A percentile compares a stretch with the other conserved stretches of the same genome.
Evolutionary conservation across 2,329 filamentous ascomycete genomes (phyloP).

Genomic region (Aspergillus niger): DNA sequence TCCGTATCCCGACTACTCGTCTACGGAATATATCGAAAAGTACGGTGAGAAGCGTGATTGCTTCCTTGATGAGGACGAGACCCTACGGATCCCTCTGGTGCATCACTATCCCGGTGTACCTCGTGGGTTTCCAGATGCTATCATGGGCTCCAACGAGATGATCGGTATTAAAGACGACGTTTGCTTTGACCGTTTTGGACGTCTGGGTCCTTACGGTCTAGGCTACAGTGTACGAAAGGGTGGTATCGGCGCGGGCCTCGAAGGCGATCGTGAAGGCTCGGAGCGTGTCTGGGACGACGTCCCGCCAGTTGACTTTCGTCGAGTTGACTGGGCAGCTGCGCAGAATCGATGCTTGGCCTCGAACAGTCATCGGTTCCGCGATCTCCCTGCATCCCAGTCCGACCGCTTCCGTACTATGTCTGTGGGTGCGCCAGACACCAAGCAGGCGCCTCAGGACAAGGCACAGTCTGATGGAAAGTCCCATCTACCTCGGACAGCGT

Average conservation of each 20-base stretch:
- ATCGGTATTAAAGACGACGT: conserved; percentile 78
- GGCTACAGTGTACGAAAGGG: conserved; percentile 80
- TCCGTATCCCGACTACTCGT: conserved; percentile 68
- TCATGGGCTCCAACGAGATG: conserved; percentile 83
- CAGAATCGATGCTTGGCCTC: conserved; percentile 72
- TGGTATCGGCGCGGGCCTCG: conserved; percentile 80
- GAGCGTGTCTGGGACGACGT: conserved; percentile 73
- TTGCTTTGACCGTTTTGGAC: conserved; percentile 90
- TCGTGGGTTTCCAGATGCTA: conserved; percentile 78
- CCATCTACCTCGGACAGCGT: conserved; percentile 62
- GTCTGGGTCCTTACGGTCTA: conserved; percentile 84
- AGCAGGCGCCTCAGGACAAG: conserved; percentile 15
- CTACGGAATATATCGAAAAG: conserved; percentile 56
- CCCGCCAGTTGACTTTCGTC: conserved; percentile 73
- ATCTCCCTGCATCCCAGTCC: conserved; percentile 39
- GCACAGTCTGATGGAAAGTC: conserved; percentile 26
- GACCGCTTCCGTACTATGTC: conserved; percentile 41
- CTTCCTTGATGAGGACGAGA: conserved; percentile 71
- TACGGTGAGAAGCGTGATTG: conserved; percentile 70
- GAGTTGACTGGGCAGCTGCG: conserved; percentile 75
- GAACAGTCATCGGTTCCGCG: conserved; percentile 69
- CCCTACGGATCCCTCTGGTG: conserved; percentile 66
- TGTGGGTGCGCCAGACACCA: conserved; percentile 28
- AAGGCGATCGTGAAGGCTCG: conserved; percentile 79
- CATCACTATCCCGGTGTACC: conserved; percentile 77